Evolutionary conservation across 768 basidiomycete genomes (phyloP), one percentile per base, ranked within the genome.

Genomic region (Udeniomyces megalosporus): DNA sequence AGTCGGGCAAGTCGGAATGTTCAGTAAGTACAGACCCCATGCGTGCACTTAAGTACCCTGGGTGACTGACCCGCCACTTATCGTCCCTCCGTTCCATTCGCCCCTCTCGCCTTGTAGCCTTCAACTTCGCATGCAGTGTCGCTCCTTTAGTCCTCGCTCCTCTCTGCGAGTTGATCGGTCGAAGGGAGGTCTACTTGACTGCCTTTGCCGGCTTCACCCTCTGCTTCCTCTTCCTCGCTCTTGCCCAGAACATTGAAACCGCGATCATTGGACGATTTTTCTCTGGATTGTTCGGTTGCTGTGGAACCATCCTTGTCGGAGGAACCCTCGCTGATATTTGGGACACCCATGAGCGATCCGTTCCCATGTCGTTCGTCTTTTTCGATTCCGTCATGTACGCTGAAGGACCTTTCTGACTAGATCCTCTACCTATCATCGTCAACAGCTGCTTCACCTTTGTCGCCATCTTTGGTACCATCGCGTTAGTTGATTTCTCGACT

Each of bases 311-410:
- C 34, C 60, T 69, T 26, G 67, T 69, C 48, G 69, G 69, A 34
- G 64, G 67, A 46, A 67, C 51, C 1, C 54, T 65, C 34, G 57
- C 55, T 57, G 60, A 62, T 38, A 69, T 68, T 44, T 68, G 66
- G 64, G 64, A 58, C 54, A 66, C 69, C 1, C 51, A 57, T 29
- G 67, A 69, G 1, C 66, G 67, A 5, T 48, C 57, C 1, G 42
- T 68, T n/a, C 69, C 69, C n/a, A 69, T 69, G 69, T 64, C 64
- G 12, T 62, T 59, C 60, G 66, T 68, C 68, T 64, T 64, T 7
- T 66, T 68, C 58, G 44, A 34, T 38, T 62, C 66, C 38, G 64
- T 68, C 47, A 66, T 68, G 54, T 66, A 63, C 15, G 67, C 66
- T 6, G 54, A 67, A 61, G 64, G 66, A 7, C 38, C 8, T 42